phyloP scores from a whole-genome alignment of 495 filamentous ascomycete species.

The Lasiosphaeriaceae sp. region DNA sequence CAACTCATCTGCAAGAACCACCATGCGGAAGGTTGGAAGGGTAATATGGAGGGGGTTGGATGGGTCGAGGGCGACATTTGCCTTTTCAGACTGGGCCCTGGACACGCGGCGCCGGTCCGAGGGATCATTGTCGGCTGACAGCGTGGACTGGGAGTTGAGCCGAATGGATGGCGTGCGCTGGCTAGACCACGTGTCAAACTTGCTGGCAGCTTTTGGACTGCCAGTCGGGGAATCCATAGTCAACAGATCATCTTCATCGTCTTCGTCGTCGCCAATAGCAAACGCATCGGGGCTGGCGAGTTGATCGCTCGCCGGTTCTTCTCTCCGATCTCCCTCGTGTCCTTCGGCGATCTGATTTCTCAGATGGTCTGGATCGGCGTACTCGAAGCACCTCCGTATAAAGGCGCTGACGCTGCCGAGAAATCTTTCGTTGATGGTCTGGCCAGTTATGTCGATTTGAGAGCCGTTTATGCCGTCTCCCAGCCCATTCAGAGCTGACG shows the following conservation, averaged over 20 bases:
- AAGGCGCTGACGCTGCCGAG: conserved; percentile 90
- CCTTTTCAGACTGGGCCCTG: conserved; percentile 55
- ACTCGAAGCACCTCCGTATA: conserved; percentile 94
- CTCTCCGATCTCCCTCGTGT: conserved; percentile 4
- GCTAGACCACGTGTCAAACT: conserved; percentile 15
- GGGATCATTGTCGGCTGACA: conserved; percentile 1
- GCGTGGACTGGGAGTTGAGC: conserved; percentile 17
- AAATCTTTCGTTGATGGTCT: conserved; percentile 68
- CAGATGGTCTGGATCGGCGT: conserved; percentile 87
- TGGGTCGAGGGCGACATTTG: conserved; percentile 88
- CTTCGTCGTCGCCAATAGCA: conserved; percentile 70
- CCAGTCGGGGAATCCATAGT: conserved; percentile 41
- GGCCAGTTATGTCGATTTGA: conserved; percentile 34
- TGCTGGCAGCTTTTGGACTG: conserved; percentile 34
- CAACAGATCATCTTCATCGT: conserved; percentile 68
- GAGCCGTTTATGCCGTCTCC: conserved; percentile 25
- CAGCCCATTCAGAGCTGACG: conserved; percentile 30
- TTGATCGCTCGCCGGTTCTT: conserved; percentile 28
- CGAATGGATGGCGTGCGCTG: conserved; percentile 16
- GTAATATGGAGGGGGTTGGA: conserved; percentile 92
- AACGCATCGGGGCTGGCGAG: conserved; percentile 56
- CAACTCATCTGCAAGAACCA: conserved; percentile 90
- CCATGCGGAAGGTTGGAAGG: conserved; percentile 97
- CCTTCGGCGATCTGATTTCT: conserved; percentile 44
- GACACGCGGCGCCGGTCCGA: conserved; percentile 39